Conservation (phyloP, 352 stramenopile genomes). For the Phytophthora syringae region DNA sequence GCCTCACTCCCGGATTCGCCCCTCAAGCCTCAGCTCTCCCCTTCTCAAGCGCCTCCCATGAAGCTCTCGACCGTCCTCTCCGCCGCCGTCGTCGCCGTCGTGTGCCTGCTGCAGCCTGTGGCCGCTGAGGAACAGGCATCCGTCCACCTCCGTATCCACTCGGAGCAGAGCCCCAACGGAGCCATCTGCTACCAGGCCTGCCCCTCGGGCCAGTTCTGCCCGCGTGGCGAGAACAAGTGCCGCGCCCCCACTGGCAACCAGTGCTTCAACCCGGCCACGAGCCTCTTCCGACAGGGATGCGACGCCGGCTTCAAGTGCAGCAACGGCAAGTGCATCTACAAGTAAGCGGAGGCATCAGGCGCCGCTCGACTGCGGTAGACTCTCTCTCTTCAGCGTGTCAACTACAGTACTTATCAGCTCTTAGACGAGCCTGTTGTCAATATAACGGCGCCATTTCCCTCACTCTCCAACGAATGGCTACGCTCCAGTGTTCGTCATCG, state of each 20-base stretch:
- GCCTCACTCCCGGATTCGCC: constrained; percentile 22
- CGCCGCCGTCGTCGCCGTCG: constrained; percentile 23
- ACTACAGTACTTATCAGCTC: constrained; percentile 11
- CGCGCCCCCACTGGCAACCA: constrained; percentile 11
- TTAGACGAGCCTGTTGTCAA: constrained; percentile 11
- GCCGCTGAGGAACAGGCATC: constrained; percentile 25
- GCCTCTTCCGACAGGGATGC: constrained; percentile 26
- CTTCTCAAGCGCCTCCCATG: constrained; percentile 15
- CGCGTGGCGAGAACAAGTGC: constrained; percentile 24
- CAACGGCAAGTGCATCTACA: constrained; percentile 41
- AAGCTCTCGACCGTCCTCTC: constrained; percentile 41
- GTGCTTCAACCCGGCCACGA: constrained; percentile 46
- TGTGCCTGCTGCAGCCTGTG: constrained; percentile 20
- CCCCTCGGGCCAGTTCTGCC: constrained; percentile 29
- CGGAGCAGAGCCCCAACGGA: constrained; percentile 13
- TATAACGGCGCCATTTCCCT: constrained; percentile 4
- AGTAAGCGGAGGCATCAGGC: constrained; percentile 8
- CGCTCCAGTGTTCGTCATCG: background rate
- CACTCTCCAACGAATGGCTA: background rate
- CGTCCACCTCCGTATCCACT: constrained; percentile 39
- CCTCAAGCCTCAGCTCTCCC: background rate
- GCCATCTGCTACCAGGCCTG: constrained; percentile 32
- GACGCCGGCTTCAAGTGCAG: constrained; percentile 38
- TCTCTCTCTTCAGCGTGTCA: constrained; percentile 5
- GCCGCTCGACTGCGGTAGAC: constrained; percentile 3